Evolutionary conservation across 2,329 filamentous ascomycete species (phyloP).

Genomic region (Karstenula rhodostoma): DNA sequence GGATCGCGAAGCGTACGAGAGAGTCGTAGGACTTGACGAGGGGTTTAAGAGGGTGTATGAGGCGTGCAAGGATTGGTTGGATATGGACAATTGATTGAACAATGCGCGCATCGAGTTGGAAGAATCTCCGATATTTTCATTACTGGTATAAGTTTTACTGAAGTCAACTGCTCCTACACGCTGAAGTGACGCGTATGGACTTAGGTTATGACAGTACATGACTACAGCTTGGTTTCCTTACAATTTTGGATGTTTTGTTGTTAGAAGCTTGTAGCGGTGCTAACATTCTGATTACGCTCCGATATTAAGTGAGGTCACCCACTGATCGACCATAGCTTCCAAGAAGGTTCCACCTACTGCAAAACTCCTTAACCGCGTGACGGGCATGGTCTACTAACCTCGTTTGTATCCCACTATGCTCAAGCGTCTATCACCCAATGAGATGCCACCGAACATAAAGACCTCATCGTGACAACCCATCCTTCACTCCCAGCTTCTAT

Average conservation of each 20-base stretch:
- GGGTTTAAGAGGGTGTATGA: background rate
- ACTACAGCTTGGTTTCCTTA: no score
- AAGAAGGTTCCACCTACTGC: no score
- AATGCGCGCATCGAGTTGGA: background rate
- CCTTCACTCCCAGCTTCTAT: background rate
- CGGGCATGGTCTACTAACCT: background rate
- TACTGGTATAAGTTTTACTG: background rate
- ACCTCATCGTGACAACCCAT: background rate
- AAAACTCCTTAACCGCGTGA: no score
- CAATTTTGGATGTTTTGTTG: no score
- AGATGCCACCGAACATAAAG: background rate
- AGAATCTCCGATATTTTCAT: background rate
- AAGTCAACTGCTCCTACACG: background rate
- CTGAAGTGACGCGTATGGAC: no score
- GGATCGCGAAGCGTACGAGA: background rate
- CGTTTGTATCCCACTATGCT: background rate
- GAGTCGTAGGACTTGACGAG: background rate
- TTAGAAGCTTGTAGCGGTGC: no score
- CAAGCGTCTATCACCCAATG: conserved; percentile 12
- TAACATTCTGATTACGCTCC: no score
- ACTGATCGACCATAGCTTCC: no score
- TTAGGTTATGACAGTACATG: no score
- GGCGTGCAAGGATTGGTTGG: conserved; percentile 5
- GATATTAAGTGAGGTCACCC: no score
- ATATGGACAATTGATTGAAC: background rate